Evolutionary conservation across 2,329 filamentous ascomycete genomes (phyloP).

Genomic region (Hymenoscyphus scutula): DNA sequence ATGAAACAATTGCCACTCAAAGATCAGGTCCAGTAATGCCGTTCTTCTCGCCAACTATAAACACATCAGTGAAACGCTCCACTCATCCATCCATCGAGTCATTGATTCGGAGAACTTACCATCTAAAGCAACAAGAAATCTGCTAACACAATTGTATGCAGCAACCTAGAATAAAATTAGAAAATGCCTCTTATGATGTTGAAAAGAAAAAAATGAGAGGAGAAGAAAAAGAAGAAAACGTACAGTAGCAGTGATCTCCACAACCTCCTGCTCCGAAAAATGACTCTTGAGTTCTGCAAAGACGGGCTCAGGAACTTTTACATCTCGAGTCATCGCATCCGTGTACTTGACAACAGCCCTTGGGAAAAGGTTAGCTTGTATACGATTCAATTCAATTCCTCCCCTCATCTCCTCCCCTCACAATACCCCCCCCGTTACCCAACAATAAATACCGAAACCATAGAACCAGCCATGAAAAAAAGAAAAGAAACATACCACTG

Average conservation of each 20-base stretch:
- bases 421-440: too few relatives aligned
- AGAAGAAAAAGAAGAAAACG: too few relatives aligned
- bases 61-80: conserved; percentile 11
- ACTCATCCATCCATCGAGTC: too few relatives aligned
- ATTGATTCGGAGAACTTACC: conserved; percentile 56
- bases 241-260: conserved; percentile 73
- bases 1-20: too few relatives aligned
- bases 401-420: too few relatives aligned
- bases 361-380: too few relatives aligned
- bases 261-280: conserved; percentile 70
- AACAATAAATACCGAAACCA: too few relatives aligned
- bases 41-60: conserved; percentile 35
- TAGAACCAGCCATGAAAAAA: too few relatives aligned
- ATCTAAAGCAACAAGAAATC: conserved; percentile 79
- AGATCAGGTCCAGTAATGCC: conserved; percentile 20
- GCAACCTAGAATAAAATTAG: conserved; percentile 48
- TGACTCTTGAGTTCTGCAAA: conserved; percentile 60
- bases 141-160: conserved; percentile 81
- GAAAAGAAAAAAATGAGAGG: too few relatives aligned
- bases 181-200: too few relatives aligned
- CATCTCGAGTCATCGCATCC: conserved; percentile 79
- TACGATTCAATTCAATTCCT: too few relatives aligned
- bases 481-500: conserved; percentile 46
- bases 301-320: conserved; percentile 65
- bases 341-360: conserved; percentile 66